These are phyloP conservation scores for Alternaria solani DNA, from an alignment of 2,329 filamentous ascomycete species.

Conservation along the genomic window DNA sequence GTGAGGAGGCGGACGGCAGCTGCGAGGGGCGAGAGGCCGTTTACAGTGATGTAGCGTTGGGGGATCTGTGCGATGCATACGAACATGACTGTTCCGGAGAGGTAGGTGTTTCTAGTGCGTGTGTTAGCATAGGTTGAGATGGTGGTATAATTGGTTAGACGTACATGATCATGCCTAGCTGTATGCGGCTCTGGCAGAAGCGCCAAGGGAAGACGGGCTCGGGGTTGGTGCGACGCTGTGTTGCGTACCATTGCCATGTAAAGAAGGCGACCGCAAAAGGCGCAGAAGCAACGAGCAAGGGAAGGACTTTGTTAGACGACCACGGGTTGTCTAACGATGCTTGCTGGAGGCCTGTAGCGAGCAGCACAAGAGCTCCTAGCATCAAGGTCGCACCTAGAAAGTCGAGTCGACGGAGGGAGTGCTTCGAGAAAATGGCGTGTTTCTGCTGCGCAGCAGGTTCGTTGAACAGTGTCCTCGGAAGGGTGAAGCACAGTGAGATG, in stretches of 20 bases:
- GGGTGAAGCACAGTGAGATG: constrained; percentile 1
- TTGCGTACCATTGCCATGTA: constrained; percentile 24
- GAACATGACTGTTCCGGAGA: constrained; percentile 19
- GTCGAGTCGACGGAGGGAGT: constrained; percentile 14
- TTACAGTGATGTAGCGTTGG: constrained; percentile 24
- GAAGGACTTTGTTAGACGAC: constrained; percentile 17
- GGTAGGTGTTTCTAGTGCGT: constrained; percentile 16
- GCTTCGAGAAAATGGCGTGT: background rate
- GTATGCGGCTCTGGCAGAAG: constrained; percentile 1
- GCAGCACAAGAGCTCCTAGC: constrained; percentile 21
- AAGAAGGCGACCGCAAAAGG: constrained; percentile 25
- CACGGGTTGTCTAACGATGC: constrained; percentile 17
- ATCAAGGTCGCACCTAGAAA: constrained; percentile 23
- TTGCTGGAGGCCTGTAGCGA: constrained; percentile 29
- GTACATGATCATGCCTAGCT: constrained; percentile 18
- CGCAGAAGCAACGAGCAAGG: constrained; percentile 16
- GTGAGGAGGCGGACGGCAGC: constrained; percentile 23
- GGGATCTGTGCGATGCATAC: constrained; percentile 25
- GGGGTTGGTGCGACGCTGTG: constrained; percentile 3
- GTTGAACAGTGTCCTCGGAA: constrained; percentile 10
- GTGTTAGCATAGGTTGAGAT: background rate
- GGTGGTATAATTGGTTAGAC: background rate
- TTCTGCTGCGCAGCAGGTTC: constrained; percentile 10
- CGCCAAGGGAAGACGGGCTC: constrained; percentile 31
- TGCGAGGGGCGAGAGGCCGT: constrained; percentile 17